Evolutionary conservation across 2,329 filamentous ascomycete species (phyloP).

Genomic region (Stachybotrys chartarum): DNA sequence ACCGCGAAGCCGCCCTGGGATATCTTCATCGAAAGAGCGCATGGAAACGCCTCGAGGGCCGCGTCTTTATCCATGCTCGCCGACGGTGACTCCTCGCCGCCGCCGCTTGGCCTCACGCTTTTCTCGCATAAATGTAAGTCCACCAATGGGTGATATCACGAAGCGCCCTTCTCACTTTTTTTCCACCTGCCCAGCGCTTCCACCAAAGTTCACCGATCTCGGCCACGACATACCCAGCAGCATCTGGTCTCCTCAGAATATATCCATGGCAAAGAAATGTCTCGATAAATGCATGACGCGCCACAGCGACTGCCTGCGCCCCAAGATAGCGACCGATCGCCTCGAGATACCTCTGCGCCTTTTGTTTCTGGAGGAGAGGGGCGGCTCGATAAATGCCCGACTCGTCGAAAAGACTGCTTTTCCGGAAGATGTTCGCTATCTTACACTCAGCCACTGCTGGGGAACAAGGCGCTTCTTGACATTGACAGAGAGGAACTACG

Average conservation of each 20-base stretch:
- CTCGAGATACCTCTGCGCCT: neutral
- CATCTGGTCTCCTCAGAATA: neutral
- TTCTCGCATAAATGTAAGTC: no score
- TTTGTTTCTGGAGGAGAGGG: neutral
- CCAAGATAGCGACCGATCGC: neutral
- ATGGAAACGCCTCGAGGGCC: neutral
- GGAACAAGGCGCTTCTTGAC: neutral
- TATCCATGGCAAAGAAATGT: neutral
- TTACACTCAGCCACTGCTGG: neutral
- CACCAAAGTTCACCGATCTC: neutral
- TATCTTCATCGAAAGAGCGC: neutral
- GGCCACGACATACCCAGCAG: neutral
- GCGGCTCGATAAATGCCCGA: neutral
- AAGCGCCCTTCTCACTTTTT: neutral
- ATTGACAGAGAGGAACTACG: neutral
- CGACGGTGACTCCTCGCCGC: no score
- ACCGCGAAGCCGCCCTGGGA: neutral
- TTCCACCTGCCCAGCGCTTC: neutral
- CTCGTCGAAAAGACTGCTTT: neutral
- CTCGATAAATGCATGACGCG: neutral
- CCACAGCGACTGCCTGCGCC: neutral
- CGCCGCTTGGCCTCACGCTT: no score
- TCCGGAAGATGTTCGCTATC: neutral
- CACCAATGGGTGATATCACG: neutral
- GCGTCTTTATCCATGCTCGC: neutral